These are phyloP conservation scores for Emmonsiellopsis sp. DNA, from an alignment of 2,329 filamentous ascomycete genomes.

Conservation along the genomic window DNA sequence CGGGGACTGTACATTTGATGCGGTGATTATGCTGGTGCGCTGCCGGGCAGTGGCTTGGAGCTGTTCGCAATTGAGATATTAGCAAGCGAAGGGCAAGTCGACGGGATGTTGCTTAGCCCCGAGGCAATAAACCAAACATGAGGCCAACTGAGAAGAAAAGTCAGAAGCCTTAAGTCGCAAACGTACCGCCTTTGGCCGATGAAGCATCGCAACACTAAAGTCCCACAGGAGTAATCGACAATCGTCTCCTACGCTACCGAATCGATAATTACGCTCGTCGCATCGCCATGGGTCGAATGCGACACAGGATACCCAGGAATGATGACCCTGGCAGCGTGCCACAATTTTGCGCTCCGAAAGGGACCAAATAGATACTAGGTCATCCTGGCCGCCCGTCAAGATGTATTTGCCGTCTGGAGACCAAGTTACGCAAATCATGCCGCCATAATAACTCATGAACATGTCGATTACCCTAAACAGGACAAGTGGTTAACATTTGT, in stretches of 20 bases:
- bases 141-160: neutral
- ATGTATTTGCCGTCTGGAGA: constrained; percentile 95
- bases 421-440: constrained; percentile 89
- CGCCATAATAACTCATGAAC: constrained; percentile 88
- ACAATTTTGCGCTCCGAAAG: constrained; percentile 74
- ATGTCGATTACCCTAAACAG: constrained; percentile 64
- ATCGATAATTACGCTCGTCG: constrained; percentile 88
- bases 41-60: constrained; percentile 30
- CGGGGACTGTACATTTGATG: constrained; percentile 26
- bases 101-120: too few species aligned
- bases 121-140: too few species aligned
- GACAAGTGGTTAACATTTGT: constrained; percentile 1
- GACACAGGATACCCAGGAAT: constrained; percentile 89
- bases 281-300: constrained; percentile 97
- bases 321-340: constrained; percentile 87
- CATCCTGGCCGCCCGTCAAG: constrained; percentile 89
- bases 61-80: constrained; percentile 11
- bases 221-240: constrained; percentile 89
- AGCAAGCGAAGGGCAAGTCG: neutral
- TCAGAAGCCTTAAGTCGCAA: neutral
- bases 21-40: constrained; percentile 26
- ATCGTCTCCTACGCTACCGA: constrained; percentile 93
- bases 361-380: constrained; percentile 93
- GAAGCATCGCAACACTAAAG: constrained; percentile 93
- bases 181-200: constrained; percentile 75